Evolutionary conservation across 2,329 filamentous ascomycete genomes (phyloP), one percentile per base, ranked within the genome.

Genomic region (Cladosporium sp.): DNA sequence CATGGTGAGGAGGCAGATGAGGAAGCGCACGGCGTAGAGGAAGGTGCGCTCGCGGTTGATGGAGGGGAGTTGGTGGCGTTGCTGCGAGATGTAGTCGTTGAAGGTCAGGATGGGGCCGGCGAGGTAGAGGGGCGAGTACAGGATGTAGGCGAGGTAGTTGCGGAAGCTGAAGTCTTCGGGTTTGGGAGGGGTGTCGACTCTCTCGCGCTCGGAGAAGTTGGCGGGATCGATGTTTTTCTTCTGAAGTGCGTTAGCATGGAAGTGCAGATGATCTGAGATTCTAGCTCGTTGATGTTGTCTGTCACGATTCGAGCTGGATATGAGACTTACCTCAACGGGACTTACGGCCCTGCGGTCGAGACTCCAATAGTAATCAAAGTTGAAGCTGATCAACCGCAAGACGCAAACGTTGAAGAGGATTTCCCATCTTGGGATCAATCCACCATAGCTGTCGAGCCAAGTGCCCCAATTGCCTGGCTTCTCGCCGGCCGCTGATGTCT

Each of bases 331-430:
- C 85, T 97, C 92, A 37, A 96, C 69, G 7, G 86, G 78, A 61
- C 82, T 91, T 22, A 79, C 72, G 19, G 75, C 74, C 34, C 79
- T 73, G 52, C 81, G 77, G 56, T 87, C 83, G 2, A 87, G 69
- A 61, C 88, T 93, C 92, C 93, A 99, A 68, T 95, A 92, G 67
- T 95, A 91, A 70, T 99, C 93, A 65, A 99, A 70, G 68, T 97
- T 97, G 78, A 96, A 99, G 67, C 92, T 96, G 61, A 99, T 90
- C 42, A 97, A 76, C 4, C 93, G 85, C 50, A 99, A 74, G 20
- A 97, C 85, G 3, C 92, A 96, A 55, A 99, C 83, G 64, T 99
- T 99, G 78, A 99, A 99, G 4, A 96, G 78, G n/a, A 99, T 84
- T 67, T 97, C 89, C 93, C 93, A 99, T 53, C 92, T 81, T 0